A percentile compares a stretch with the other conserved stretches of the same genome.
Conservation (phyloP, 352 stramenopile genomes). For the Globisporangium orthogonon region DNA sequence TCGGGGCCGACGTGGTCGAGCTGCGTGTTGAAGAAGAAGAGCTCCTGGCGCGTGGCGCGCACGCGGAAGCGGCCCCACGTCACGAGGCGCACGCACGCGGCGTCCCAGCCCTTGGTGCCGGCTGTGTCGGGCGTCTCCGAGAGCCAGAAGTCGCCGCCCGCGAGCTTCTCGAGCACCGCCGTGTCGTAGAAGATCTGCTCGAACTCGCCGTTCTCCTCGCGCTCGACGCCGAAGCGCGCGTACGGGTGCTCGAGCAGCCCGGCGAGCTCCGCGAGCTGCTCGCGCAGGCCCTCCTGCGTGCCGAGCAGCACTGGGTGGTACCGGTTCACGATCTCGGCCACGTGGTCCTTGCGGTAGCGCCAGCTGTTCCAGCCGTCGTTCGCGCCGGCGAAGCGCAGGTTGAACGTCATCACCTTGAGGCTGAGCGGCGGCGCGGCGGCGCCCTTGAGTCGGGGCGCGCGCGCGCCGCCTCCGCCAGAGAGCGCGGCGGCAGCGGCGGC, state of each 20-base stretch:
- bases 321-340: slow-evolving; percentile 67
- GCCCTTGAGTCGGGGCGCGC: slow-evolving; percentile 31
- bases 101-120: slow-evolving; percentile 57
- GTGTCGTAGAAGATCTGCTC: slow-evolving; percentile 82
- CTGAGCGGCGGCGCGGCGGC: slow-evolving; percentile 20
- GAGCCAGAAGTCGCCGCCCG: slow-evolving; percentile 72
- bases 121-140: slow-evolving; percentile 54
- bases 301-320: slow-evolving; percentile 70
- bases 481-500: slow-evolving; percentile 21
- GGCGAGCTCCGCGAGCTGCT: slow-evolving; percentile 55
- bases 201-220: slow-evolving; percentile 66
- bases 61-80: slow-evolving; percentile 73
- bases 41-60: slow-evolving; percentile 47
- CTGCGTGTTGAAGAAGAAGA: slow-evolving; percentile 79
- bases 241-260: slow-evolving; percentile 49
- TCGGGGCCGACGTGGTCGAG: slow-evolving; percentile 53
- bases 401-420: slow-evolving; percentile 84
- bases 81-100: slow-evolving; percentile 58
- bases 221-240: slow-evolving; percentile 65
- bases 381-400: slow-evolving; percentile 61
- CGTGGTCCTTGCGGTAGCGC: slow-evolving; percentile 63
- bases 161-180: slow-evolving; percentile 40
- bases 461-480: slow-evolving; percentile 13
- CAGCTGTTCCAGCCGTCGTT: slow-evolving; percentile 64
- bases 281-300: slow-evolving; percentile 68